A percentile compares a stretch with the other conserved stretches of the same genome.
Conservation (phyloP, 768 basidiomycete genomes). For the Suillus decipiens region DNA sequence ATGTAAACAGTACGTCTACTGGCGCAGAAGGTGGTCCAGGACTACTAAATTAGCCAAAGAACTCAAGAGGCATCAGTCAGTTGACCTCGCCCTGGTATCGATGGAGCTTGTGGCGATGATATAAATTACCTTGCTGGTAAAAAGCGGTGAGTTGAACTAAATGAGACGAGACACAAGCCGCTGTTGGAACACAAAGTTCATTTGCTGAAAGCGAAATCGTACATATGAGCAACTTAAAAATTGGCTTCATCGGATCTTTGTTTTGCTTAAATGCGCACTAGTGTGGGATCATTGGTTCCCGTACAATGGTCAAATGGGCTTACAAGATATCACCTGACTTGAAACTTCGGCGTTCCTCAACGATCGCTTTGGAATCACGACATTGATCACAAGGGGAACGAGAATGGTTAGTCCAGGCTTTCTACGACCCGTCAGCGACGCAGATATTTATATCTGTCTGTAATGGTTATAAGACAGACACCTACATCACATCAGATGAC, state of each 20-base stretch:
- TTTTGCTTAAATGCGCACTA: background rate
- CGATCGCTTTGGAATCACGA: background rate
- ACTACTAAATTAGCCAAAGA: conserved; percentile 45
- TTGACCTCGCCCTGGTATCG: conserved; percentile 51
- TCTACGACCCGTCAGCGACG: background rate
- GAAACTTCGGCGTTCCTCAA: background rate
- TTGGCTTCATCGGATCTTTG: background rate
- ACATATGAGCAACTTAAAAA: no score
- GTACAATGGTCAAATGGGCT: background rate
- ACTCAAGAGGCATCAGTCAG: conserved; percentile 51
- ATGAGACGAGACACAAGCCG: conserved; percentile 34
- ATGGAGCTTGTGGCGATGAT: conserved; percentile 54
- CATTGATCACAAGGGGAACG: background rate
- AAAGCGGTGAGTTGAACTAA: conserved; percentile 43
- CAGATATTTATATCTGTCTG: background rate
- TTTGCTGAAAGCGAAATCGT: conserved; percentile 23
- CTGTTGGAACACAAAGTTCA: conserved; percentile 54
- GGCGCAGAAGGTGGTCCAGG: conserved; percentile 27
- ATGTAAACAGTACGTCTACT: conserved; percentile 15
- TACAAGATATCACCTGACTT: background rate
- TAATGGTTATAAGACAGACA: background rate
- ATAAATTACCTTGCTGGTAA: conserved; percentile 53
- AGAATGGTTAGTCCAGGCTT: background rate
- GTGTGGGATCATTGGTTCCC: background rate
- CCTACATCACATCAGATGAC: background rate